These are phyloP conservation scores for Fusarium sacchari DNA, from an alignment of 2,329 filamentous ascomycete genomes.

Conservation along the genomic window DNA sequence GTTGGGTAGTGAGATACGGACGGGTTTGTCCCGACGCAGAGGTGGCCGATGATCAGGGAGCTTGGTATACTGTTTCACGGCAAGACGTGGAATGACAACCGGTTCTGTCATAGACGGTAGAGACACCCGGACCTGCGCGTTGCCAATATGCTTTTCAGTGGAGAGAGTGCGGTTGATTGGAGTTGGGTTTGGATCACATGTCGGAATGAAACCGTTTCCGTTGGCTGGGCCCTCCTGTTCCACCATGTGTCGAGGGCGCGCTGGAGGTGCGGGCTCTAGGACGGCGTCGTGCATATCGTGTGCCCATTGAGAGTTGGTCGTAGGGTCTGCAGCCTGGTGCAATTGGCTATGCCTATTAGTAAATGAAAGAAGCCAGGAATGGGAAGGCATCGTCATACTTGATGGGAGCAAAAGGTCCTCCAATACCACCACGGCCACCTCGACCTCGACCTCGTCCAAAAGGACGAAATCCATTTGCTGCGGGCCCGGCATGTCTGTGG, in stretches of 20 bases:
- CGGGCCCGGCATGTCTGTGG: slow-evolving; percentile 80
- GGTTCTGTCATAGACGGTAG: slow-evolving; percentile 80
- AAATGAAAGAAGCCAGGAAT: not conserved
- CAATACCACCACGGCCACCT: slow-evolving; percentile 68
- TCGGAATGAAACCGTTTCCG: slow-evolving; percentile 64
- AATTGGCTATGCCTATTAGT: slow-evolving; percentile 50
- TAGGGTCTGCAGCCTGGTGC: slow-evolving; percentile 65
- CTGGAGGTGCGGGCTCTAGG: slow-evolving; percentile 55
- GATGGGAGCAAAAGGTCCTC: slow-evolving; percentile 67
- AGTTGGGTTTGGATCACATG: slow-evolving; percentile 66
- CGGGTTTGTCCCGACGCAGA: slow-evolving; percentile 93
- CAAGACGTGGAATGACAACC: slow-evolving; percentile 76
- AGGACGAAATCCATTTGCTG: slow-evolving; percentile 80
- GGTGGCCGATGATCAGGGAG: slow-evolving; percentile 95
- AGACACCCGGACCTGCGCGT: slow-evolving; percentile 83
- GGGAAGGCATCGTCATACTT: slow-evolving; percentile 62
- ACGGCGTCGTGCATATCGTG: slow-evolving; percentile 91
- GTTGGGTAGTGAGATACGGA: slow-evolving; percentile 88
- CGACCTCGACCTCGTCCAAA: slow-evolving; percentile 74
- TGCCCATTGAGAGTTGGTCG: slow-evolving; percentile 82
- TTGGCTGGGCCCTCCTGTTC: slow-evolving; percentile 63
- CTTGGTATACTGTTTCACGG: slow-evolving; percentile 90
- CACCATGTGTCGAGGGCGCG: slow-evolving; percentile 55
- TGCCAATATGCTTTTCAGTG: slow-evolving; percentile 84
- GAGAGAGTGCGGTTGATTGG: slow-evolving; percentile 83